These are phyloP conservation scores for Myxozyma kluyveri DNA, from an alignment of 805 yeast genomes.

Conservation along the genomic window DNA sequence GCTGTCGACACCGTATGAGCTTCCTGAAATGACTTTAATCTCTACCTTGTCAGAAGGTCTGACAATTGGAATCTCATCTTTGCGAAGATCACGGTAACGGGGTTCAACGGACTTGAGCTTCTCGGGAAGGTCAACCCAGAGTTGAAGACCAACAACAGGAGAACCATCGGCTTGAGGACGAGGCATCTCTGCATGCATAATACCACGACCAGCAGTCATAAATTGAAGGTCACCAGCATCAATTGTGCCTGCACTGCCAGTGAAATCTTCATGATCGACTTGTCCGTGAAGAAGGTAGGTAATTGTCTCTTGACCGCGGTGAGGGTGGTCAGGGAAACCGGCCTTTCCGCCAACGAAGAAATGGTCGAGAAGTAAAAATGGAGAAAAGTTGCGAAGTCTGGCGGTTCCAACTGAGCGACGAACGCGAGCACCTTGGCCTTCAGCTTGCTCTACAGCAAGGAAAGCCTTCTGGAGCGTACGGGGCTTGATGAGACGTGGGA, in stretches of 20 bases:
- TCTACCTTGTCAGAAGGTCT: constrained; percentile 59
- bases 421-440: constrained; percentile 86
- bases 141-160: constrained; percentile 67
- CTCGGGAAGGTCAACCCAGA: constrained; percentile 83
- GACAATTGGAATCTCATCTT: constrained; percentile 67
- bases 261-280: constrained; percentile 80
- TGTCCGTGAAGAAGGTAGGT: constrained; percentile 64
- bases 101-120: constrained; percentile 63
- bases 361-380: constrained; percentile 80
- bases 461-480: constrained; percentile 52
- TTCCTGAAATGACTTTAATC: constrained; percentile 71
- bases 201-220: constrained; percentile 90
- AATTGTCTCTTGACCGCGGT: constrained; percentile 79
- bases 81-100: constrained; percentile 72
- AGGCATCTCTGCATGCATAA: constrained; percentile 77
- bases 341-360: constrained; percentile 60
- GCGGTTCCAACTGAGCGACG: constrained; percentile 74
- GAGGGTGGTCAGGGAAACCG: constrained; percentile 81
- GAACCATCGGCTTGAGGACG: constrained; percentile 46
- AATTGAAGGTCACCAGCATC: constrained; percentile 84
- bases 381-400: constrained; percentile 70
- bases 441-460: constrained; percentile 66
- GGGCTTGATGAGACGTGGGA: constrained; percentile 20
- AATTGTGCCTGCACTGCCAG: constrained; percentile 75
- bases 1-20: constrained; percentile 69